Base-by-base conservation (phyloP, 2,329 filamentous ascomycete species). In the Canariomyces notabilis region DNA sequence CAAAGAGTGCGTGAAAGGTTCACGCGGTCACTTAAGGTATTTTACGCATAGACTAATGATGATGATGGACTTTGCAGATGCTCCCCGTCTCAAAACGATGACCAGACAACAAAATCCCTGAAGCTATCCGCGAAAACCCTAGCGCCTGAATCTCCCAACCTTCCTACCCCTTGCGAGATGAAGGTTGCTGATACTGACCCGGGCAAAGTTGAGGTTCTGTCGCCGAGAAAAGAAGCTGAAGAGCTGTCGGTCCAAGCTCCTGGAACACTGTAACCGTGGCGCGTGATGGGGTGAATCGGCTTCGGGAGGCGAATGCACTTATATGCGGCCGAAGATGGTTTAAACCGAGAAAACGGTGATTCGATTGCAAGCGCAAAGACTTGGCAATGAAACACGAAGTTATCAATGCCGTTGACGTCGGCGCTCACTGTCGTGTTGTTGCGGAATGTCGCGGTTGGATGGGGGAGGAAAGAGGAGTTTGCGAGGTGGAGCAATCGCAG, bases 381-480 rank as follows among this genome's bases (percentile, higher is more conserved):
- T 16, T 31, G 43, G 14, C 26, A 9, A 9, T 8, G 14, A 29
- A 29, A 6, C 22, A 26, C 22, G 6, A 26, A 26, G 22, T 26
- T 6, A 26, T 26, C 6, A 11, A 6, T 6, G 22, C 11, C 22
- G 26, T 4, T 29, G 14, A n/a, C 7, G 14, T 6, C 20, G 36
- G 37, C 21, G 23, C 31, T 41, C 36, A 40, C 43, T 32, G 48
- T 33, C 37, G 31, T 37, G n/a, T 33, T 44, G 46, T 49, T 41
- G 48, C 50, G 54, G 46, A 53, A 48, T 54, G 57, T 43, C 52
- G 53, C 58, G 57, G 56, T 57, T 58, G 56, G 46, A 56, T 39
- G 42, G 53, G 45, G 14, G 26, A 29, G 26, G 26, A 29, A 49
- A 52, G 56, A 55, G 50, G 52, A 56, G 56, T 53, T 57, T 57